phyloP scores from a whole-genome alignment of 345 rosid genomes.

The Streptanthus diversifolius region DNA sequence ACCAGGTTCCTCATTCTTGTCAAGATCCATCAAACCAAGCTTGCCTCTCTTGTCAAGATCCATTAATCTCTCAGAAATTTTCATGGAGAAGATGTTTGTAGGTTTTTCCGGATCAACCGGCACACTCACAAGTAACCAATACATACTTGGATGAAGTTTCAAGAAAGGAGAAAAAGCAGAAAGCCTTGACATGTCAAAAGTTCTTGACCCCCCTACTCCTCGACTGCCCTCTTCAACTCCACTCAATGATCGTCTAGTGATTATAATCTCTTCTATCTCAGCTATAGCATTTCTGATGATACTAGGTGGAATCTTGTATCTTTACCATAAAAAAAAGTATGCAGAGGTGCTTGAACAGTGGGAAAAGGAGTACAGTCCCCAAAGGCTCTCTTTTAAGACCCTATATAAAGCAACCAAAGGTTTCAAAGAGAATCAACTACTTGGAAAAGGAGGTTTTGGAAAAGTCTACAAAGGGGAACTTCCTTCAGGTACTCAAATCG shows the following conservation, averaged over 20 bases:
- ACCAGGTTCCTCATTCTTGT: background rate
- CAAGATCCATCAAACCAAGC: slow-evolving; percentile 14
- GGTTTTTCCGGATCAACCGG: slow-evolving; percentile 55
- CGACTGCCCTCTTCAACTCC: too few relatives aligned
- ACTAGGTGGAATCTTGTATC: background rate
- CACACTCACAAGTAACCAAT: slow-evolving; percentile 28
- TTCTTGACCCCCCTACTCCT: too few relatives aligned
- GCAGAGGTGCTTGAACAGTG: background rate
- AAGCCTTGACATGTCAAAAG: slow-evolving; percentile 33
- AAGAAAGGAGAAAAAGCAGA: slow-evolving; percentile 35
- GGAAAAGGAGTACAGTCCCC: background rate
- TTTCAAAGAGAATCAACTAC: background rate
- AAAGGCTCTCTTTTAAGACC: background rate
- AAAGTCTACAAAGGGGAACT: background rate
- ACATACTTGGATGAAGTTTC: slow-evolving; percentile 58
- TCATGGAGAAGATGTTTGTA: slow-evolving; percentile 39
- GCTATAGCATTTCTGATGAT: background rate
- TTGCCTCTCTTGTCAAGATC: background rate
- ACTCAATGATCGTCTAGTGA: background rate
- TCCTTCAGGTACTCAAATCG: background rate
- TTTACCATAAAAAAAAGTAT: background rate
- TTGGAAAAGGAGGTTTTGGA: background rate
- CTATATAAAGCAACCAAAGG: background rate
- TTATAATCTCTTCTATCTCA: background rate
- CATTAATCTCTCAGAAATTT: slow-evolving; percentile 35